Conservation (phyloP, 1,139 yeast species). For the Meyerozyma smithsonii region DNA sequence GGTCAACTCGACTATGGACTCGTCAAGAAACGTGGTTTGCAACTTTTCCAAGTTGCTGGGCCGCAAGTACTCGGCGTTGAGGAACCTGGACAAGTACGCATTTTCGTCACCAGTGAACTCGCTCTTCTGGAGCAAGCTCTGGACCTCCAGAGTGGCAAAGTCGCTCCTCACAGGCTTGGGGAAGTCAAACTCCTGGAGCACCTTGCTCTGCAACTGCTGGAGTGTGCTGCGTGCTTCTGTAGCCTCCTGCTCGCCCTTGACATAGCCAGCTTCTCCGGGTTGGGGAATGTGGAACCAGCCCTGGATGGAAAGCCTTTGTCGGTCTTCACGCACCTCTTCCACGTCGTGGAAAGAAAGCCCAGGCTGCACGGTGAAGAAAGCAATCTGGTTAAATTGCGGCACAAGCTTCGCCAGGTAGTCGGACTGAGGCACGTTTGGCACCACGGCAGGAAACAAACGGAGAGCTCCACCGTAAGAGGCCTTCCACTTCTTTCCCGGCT, state of each 20-base stretch:
- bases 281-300: slow-evolving; percentile 99
- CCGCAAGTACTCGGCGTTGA: slow-evolving; percentile 55
- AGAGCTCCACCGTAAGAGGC: slow-evolving; percentile 89
- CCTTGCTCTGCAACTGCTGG: slow-evolving; percentile 74
- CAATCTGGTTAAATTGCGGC: slow-evolving; percentile 94
- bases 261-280: slow-evolving; percentile 79
- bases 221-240: slow-evolving; percentile 75
- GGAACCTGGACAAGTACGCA: slow-evolving; percentile 42
- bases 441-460: slow-evolving; percentile 78
- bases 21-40: slow-evolving; percentile 51
- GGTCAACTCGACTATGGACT: slow-evolving; percentile 65
- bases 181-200: slow-evolving; percentile 73
- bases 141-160: slow-evolving; percentile 24
- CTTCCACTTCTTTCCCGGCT: slow-evolving; percentile 86
- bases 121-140: slow-evolving; percentile 12
- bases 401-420: slow-evolving; percentile 68
- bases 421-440: slow-evolving; percentile 84
- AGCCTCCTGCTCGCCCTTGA: slow-evolving; percentile 73
- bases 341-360: slow-evolving; percentile 97
- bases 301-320: slow-evolving; percentile 84
- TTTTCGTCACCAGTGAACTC: slow-evolving; percentile 32
- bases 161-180: slow-evolving; percentile 53
- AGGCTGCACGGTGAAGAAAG: slow-evolving; percentile 93
- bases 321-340: slow-evolving; percentile 90
- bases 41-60: slow-evolving; percentile 37